Conservation (phyloP, 345 rosid species). For the Eucalyptus sp. region DNA sequence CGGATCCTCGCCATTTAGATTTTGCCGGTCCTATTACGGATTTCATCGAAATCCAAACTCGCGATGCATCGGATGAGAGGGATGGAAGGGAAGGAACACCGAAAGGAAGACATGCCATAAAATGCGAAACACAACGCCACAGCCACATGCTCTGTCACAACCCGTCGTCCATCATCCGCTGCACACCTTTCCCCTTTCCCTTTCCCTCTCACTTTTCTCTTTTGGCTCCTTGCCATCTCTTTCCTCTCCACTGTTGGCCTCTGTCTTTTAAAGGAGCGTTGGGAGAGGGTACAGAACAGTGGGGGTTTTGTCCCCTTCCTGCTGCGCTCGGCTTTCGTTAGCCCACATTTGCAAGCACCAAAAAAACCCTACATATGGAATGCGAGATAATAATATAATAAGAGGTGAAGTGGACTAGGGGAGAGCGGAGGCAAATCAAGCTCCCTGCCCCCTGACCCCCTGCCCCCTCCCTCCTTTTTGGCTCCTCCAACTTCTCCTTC, state of each 20-base stretch:
- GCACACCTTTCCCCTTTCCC: neutral
- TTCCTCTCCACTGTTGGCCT: neutral
- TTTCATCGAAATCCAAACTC: neutral
- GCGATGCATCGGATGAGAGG: neutral
- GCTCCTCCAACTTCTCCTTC: neutral
- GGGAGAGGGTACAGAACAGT: neutral
- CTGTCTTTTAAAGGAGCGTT: neutral
- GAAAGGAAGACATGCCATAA: slow-evolving; percentile 26
- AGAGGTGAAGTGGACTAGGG: neutral
- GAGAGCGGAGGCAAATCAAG: neutral
- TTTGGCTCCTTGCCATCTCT: neutral
- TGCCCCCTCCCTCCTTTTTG: neutral
- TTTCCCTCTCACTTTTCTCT: neutral
- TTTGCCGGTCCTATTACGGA: neutral
- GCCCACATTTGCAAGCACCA: neutral
- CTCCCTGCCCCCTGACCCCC: neutral
- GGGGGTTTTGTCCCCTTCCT: neutral
- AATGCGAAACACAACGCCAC: slow-evolving; percentile 42
- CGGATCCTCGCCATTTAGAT: neutral
- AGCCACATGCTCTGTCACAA: slow-evolving; percentile 20
- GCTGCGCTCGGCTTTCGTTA: neutral
- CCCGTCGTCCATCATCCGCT: slow-evolving; percentile 4
- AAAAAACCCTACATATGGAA: slow-evolving; percentile 33
- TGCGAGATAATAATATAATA: neutral
- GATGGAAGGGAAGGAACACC: neutral